phyloP scores from a whole-genome alignment of 73 alveolate species.

The Effrenium voratum region DNA sequence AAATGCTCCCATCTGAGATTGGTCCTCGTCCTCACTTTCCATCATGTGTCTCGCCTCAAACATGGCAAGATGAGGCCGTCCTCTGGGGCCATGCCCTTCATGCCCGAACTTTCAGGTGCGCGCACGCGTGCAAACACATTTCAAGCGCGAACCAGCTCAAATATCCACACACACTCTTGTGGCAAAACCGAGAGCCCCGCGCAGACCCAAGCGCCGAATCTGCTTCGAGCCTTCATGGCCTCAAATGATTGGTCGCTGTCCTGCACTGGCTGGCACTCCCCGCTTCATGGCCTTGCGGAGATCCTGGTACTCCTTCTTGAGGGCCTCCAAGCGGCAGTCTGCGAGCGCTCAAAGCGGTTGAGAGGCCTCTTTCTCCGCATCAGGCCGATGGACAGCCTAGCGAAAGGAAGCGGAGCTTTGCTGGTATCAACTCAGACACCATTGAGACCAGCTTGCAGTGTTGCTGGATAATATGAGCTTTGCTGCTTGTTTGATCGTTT shows the following conservation, averaged over 20 bases:
- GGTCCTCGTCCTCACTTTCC: conserved; percentile 78
- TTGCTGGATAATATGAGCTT: no score
- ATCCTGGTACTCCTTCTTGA: conserved; percentile 73
- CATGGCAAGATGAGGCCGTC: background rate
- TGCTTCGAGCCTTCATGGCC: conserved; percentile 87
- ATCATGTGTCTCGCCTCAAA: conserved; percentile 39
- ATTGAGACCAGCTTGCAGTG: no score
- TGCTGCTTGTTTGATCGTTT: no score
- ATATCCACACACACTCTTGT: background rate
- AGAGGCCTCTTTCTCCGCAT: conserved; percentile 54
- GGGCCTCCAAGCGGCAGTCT: background rate
- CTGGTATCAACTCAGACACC: no score
- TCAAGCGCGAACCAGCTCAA: background rate
- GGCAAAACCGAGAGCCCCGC: background rate
- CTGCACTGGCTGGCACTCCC: background rate
- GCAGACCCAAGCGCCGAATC: conserved; percentile 88
- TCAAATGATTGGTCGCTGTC: background rate
- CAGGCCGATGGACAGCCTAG: conserved; percentile 69
- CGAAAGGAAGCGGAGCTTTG: no score
- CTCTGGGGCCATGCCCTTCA: background rate
- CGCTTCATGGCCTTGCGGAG: conserved; percentile 37
- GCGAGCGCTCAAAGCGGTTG: background rate
- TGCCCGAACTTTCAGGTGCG: background rate
- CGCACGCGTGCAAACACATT: background rate
- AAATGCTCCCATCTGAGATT: background rate